Evolutionary conservation across 257 asterid genomes (phyloP).

Genomic region (Solanum ossicruentum): DNA sequence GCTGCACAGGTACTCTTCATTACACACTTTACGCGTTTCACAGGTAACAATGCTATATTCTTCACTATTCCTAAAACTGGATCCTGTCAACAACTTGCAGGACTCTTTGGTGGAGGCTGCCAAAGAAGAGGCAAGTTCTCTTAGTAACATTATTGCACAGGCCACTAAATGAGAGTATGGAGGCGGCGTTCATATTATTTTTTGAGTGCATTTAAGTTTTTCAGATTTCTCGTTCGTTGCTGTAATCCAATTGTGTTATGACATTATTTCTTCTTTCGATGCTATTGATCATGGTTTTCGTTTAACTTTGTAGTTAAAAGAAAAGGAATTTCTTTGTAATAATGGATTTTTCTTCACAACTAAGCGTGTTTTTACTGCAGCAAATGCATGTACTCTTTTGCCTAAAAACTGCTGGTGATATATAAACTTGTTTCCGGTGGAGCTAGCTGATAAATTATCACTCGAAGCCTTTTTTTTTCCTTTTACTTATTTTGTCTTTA

Average conservation of each 20-base stretch:
- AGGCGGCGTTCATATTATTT: neutral
- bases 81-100: slow-evolving; percentile 19
- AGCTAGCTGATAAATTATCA: neutral
- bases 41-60: neutral
- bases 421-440: neutral
- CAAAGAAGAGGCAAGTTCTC: slow-evolving; percentile 83
- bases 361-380: neutral
- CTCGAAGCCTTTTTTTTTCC: neutral
- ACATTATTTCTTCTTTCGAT: neutral
- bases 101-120: slow-evolving; percentile 97
- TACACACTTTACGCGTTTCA: neutral
- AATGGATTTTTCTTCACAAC: neutral
- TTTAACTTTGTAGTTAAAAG: neutral
- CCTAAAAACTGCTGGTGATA: neutral
- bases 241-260: neutral
- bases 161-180: slow-evolving; percentile 60
- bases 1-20: slow-evolving; percentile 72
- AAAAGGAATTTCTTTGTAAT: neutral
- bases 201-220: neutral
- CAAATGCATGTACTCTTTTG: neutral
- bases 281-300: neutral
- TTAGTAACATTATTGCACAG: slow-evolving; percentile 84
- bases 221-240: neutral
- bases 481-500: neutral
- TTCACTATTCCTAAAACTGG: neutral